phyloP scores from a whole-genome alignment of 176 grass and related monocot species.

The Hordeum marinum region DNA sequence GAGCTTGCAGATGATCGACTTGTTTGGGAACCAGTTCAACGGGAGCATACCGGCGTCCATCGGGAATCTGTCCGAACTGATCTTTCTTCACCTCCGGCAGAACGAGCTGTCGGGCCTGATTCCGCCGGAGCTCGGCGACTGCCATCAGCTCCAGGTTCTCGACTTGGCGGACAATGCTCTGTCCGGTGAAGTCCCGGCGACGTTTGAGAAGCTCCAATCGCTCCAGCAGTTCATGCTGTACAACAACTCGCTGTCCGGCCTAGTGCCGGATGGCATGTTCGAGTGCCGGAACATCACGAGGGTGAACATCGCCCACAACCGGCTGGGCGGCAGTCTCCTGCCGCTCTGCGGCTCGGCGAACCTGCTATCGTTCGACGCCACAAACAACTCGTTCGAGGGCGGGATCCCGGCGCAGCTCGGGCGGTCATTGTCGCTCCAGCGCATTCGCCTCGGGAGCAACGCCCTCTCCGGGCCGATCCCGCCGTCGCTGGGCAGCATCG shows the following conservation, averaged over 20 bases:
- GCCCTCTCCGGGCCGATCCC: constrained; percentile 58
- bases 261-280: constrained; percentile 77
- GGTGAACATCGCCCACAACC: constrained; percentile 90
- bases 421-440: constrained; percentile 63
- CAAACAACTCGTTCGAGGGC: constrained; percentile 70
- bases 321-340: constrained; percentile 63
- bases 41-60: constrained; percentile 69
- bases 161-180: constrained; percentile 85
- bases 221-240: constrained; percentile 95
- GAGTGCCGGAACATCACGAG: constrained; percentile 89
- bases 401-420: constrained; percentile 74
- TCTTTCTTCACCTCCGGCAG: constrained; percentile 76
- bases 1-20: constrained; percentile 68
- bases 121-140: constrained; percentile 61
- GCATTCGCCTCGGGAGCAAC: constrained; percentile 70
- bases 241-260: constrained; percentile 87
- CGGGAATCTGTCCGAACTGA: constrained; percentile 57
- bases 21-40: constrained; percentile 80
- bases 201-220: constrained; percentile 52
- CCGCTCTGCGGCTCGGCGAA: constrained; percentile 63
- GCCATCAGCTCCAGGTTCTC: constrained; percentile 49
- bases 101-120: constrained; percentile 69
- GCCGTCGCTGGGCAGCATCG: constrained; percentile 40
- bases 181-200: constrained; percentile 55
- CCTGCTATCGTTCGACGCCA: constrained; percentile 79